Evolutionary conservation across 352 stramenopile species (phyloP).

Genomic region (Bremia lactucae): DNA sequence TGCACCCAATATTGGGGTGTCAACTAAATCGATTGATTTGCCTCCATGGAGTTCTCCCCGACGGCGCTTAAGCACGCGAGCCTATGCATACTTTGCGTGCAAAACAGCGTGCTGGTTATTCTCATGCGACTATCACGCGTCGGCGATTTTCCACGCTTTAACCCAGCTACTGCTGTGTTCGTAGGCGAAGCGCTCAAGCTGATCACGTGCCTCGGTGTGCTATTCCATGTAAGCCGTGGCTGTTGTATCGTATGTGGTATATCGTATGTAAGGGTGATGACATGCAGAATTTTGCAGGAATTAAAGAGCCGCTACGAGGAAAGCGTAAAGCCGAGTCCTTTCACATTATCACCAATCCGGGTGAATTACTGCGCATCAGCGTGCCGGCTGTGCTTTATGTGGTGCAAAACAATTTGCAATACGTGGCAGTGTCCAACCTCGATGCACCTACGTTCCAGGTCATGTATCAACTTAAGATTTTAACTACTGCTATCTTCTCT

Average conservation of each 20-base stretch:
- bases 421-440: constrained; percentile 70
- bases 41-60: constrained; percentile 19
- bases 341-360: constrained; percentile 42
- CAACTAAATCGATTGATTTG: no score
- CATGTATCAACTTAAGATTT: constrained; percentile 84
- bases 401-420: constrained; percentile 80
- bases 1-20: constrained; percentile 3
- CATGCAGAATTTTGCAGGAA: constrained; percentile 19
- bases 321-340: constrained; percentile 19
- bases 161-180: constrained; percentile 63
- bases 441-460: constrained; percentile 74
- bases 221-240: constrained; percentile 23
- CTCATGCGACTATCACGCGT: constrained; percentile 77
- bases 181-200: constrained; percentile 67
- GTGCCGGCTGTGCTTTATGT: constrained; percentile 72
- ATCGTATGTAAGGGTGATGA: neutral
- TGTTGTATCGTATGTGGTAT: neutral
- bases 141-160: constrained; percentile 58
- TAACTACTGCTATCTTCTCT: constrained; percentile 80
- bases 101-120: constrained; percentile 68
- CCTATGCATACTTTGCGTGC: constrained; percentile 65
- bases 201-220: constrained; percentile 31
- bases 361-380: constrained; percentile 62
- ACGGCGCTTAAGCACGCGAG: constrained; percentile 68
- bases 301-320: constrained; percentile 15